Evolutionary conservation across 352 stramenopile species (phyloP), one percentile per base, ranked within the genome.

Genomic region (Globisporangium splendens): DNA sequence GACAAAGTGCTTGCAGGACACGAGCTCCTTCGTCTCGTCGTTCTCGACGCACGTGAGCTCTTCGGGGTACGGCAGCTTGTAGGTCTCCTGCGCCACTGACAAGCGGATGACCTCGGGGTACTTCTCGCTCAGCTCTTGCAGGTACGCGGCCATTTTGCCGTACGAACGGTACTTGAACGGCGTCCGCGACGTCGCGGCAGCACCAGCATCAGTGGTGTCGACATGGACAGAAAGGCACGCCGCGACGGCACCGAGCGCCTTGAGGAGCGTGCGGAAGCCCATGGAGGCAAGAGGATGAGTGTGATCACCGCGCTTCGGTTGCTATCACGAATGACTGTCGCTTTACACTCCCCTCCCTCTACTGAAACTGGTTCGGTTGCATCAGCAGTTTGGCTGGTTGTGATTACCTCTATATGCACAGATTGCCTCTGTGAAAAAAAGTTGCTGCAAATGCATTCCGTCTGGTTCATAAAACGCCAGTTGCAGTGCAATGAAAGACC

Each of bases 51-150:
- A 95, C 59, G 62, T 61, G 17, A 95, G 78, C 57, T 88, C 78
- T 8, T 74, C 20, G 3, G 84, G 83, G 38, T 86, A 91, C 54
- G 86, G 82, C 55, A 97, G 64, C 12, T 50, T 56, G 68, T 96
- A 97, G 56, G 66, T 86, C 46, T 96, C 83, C 65, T 96, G 88
- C 42, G 85, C 89, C 10, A 93, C 65, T 8, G 76, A 90, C 41
- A 96, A 72, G 21, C 81, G 80, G 44, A 96, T 72, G 22, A 96
- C 62, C 57, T 92, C 80, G 2, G 88, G 85, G 54, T 86, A 95
- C 31, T 70, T 75, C n/a, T 73, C 63, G 54, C 88, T 89, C 35
- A 95, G 74, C 54, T 86, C 63, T 41, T 87, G 43, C 15, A 96
- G 61, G 54, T 71, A 84, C 57, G 66, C 63, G 18, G 64, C 68